Conservation (phyloP, 768 basidiomycete genomes). For the Xerocomus brunneocitrinus region DNA sequence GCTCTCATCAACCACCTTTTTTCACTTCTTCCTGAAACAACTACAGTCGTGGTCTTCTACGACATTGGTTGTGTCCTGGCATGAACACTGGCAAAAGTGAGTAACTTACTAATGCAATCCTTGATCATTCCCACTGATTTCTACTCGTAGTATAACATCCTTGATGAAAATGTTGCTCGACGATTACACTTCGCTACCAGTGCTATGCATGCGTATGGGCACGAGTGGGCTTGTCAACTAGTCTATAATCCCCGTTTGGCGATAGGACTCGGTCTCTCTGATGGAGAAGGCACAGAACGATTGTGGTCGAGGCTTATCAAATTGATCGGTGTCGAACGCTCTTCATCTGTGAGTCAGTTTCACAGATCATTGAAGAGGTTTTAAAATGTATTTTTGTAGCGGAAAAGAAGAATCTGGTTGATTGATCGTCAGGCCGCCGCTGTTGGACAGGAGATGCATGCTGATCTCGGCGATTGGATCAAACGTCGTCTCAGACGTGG, state of each 20-base stretch:
- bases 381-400: not conserved
- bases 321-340: not conserved
- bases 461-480: not conserved
- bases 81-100: no score
- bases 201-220: not conserved
- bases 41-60: no score
- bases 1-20: not conserved
- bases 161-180: no score
- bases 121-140: no score
- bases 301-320: not conserved
- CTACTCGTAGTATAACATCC: no score
- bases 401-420: not conserved
- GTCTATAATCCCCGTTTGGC: not conserved
- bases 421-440: not conserved
- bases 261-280: not conserved
- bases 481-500: not conserved
- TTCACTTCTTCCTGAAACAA: no score
- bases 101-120: no score
- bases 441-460: not conserved
- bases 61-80: no score
- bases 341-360: not conserved
- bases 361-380: no score
- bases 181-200: not conserved
- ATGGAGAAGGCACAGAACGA: not conserved
- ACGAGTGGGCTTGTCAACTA: not conserved